Conservation (phyloP, 1,284 basidiomycete genomes). For the Hymenochaete sp. region DNA sequence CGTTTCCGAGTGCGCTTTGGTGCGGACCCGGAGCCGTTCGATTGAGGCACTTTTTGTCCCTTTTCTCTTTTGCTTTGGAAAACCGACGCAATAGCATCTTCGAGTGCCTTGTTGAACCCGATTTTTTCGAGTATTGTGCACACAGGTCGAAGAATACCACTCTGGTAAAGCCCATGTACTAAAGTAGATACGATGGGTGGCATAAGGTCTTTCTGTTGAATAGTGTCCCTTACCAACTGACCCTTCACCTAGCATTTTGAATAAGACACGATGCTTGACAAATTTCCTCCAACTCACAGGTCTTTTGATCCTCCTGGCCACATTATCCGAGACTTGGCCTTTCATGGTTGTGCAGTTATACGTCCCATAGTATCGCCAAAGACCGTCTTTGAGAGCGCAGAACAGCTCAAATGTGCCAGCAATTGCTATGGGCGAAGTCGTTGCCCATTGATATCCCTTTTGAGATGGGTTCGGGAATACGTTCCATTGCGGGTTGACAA, state of each 20-base stretch:
- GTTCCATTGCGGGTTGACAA: background rate
- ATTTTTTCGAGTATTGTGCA: slow-evolving; percentile 4
- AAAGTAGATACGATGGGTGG: slow-evolving; percentile 1
- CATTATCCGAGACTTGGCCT: background rate
- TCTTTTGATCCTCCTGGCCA: background rate
- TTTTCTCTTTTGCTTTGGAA: too few relatives aligned
- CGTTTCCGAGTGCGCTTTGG: too few relatives aligned
- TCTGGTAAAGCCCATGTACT: background rate
- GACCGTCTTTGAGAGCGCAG: background rate
- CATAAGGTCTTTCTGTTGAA: background rate
- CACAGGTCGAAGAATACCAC: background rate
- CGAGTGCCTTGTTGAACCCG: slow-evolving; percentile 6
- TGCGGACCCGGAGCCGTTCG: too few relatives aligned
- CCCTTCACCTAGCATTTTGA: background rate
- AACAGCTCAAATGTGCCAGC: background rate
- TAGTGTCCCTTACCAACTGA: background rate
- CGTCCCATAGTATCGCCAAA: slow-evolving; percentile 11
- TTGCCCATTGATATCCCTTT: background rate
- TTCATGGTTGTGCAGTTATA: background rate
- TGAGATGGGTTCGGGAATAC: background rate
- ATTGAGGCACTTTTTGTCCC: too few relatives aligned
- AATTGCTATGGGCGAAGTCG: background rate
- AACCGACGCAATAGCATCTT: slow-evolving; percentile 1
- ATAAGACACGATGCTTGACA: background rate
- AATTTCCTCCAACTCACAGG: background rate